Base-by-base conservation (phyloP, 352 stramenopile species). In the Globisporangium takayamanum region DNA sequence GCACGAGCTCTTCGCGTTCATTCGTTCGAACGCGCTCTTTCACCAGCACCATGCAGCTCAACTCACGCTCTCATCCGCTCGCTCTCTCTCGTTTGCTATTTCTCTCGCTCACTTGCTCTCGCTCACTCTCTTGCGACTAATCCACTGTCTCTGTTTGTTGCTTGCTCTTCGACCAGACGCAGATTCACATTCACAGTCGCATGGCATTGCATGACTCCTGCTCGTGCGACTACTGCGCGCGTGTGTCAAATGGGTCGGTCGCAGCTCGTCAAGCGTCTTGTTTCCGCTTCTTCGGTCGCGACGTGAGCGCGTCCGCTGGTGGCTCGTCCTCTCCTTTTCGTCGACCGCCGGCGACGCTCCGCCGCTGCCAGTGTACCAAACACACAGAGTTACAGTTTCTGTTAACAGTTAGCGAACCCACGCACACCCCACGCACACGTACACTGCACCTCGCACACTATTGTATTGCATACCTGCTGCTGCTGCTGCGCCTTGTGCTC, bases 381-480 rank as follows among this genome's bases (percentile, higher is more conserved):
- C 80, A 89, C 48, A 26, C 37, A 48, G 5, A 25, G 89, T 92
- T 92, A 92, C 80, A 92, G 78, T 82, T 90, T 90, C 83, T 92
- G 83, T 92, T 92, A 92, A 90, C 54, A 33, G 22, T 30, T 60
- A 69, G 61, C 62, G 30, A 62, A 72, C 52, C 76, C 5, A 68
- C 49, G 37, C 59, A 60, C 46, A 42, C 47, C 52, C 76, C 5
- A 68, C 49, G 37, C 59, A 60, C 46, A 42, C 47, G 36, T 37
- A 33, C 50, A 64, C 22, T 55, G 68, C n/a, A 36, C 12, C 18
- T 12, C 46, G 60, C 53, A 47, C 28, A 44, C 22, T 46, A 74
- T 71, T 50, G 56, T 63, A 60, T 74, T 20, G 57, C 68, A 59
- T 67, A 74, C 81, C 67, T 89, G 78, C 79, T 89, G 79, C 28